Evolutionary conservation across 2,329 filamentous ascomycete genomes (phyloP), one percentile per base, ranked within the genome.

Genomic region (Paraphoma chrysanthemicola): DNA sequence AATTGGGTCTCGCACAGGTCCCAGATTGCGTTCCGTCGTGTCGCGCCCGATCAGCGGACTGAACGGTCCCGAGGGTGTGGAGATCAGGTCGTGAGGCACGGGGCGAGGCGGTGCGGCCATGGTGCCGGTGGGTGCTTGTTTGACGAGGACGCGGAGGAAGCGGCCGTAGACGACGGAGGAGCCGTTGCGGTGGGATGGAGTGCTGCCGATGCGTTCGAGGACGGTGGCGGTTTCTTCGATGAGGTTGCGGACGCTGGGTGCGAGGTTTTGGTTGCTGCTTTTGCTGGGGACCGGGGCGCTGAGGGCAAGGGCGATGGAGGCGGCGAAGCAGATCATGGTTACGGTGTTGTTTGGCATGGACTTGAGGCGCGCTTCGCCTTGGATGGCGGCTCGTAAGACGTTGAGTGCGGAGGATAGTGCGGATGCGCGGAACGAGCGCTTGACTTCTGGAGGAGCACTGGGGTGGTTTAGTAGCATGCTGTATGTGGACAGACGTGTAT

Each of bases 291-390:
- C 53, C 11, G 71, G 67, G 14, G 69, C 65, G 53, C 72, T 72
- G 17, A 75, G 56, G 86, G 53, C 91, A 76, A 48, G 84, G 82
- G 44, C 87, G 78, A 74, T 64, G 36, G 66, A 73, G 14, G 70
- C 74, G 0, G 89, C 89, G 61, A 91, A 91, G 1, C 88, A 90
- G 11, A 92, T 90, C 90, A 92, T 92, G 61, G 91, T 90, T 53
- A 89, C 85, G 0, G 89, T 91, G 64, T 92, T 92, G 73, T 92
- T 92, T 0, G 89, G 89, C 89, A 92, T 92, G 0, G 89, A 91
- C 53, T 87, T 87, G 0, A 92, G 81, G 58, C 88, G 84, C 0
- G 82, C 79, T 68, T 92, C 89, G 33, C 89, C 89, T 72, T 91
- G 89, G 6, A 91, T 90, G 0, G 89, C 89, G 1, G 87, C 88